Evolutionary conservation across 495 filamentous ascomycete species (phyloP), one percentile per base, ranked within the genome.

Genomic region (Recurvomyces mirabilis): DNA sequence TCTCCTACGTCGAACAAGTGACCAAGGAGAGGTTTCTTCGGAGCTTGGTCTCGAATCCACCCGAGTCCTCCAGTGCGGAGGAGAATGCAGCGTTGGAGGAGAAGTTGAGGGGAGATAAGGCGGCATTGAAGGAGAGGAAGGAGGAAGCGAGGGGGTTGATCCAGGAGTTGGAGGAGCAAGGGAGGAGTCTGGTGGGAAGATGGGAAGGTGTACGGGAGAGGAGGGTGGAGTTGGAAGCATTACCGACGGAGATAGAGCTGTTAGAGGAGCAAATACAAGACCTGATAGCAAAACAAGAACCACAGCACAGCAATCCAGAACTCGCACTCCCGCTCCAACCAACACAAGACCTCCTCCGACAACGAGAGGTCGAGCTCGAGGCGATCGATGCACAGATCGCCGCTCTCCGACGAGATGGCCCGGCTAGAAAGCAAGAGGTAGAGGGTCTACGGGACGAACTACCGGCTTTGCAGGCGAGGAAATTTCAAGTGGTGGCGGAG

Each of bases 1-100:
- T 96, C 68, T 93, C 84, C 53, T 96, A 85, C 63, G 73, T 85
- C 47, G 82, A 86, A 59, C 82, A 86, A 61, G 75, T 83, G 26
- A 84, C 81, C 33, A 85, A 85, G 56, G 82, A 87, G 56, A 83
- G 83, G 49, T 84, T 84, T 59, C 78, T 85, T 25, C 78, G 79
- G 46, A 71, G 76, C 44, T 81, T 84, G 46, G 85, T 89, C 14
- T 83, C 82, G 52, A 86, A 95, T 43, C 84, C 87, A 26, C 89
- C 87, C 1, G 69, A 85, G 12, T 78, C 94, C 30, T 81, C 93
- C 43, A 81, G 80, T 13, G 73, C 80, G 32, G 71, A 79, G 52
- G 87, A 94, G 49, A 95, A 93, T 60, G 71, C 80, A 14, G 80
- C 82, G 41, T 68, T 94, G 23, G 88, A 94, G 59, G 71, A 68